Evolutionary conservation across 1,139 yeast genomes (phyloP).

Genomic region (Kurtzmaniella quercitrusa): DNA sequence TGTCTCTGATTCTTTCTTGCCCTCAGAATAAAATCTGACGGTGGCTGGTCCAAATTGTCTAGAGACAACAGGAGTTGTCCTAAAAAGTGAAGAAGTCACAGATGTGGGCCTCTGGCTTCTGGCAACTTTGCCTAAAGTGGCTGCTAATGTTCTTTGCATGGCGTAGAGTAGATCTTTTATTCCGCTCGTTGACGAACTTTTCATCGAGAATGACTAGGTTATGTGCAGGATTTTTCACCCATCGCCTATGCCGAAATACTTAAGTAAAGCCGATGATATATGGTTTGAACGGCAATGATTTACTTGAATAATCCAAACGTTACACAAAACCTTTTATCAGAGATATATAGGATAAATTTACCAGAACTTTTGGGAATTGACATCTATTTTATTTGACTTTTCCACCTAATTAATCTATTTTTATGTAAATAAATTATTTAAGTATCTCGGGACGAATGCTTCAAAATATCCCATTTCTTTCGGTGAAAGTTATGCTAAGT

Average conservation of each 20-base stretch:
- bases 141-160: constrained; percentile 32
- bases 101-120: constrained; percentile 7
- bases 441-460: too few relatives aligned
- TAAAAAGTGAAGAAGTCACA: not conserved
- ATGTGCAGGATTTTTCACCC: not conserved
- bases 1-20: constrained; percentile 11
- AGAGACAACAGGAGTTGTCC: constrained; percentile 4
- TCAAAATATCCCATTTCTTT: too few relatives aligned
- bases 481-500: too few relatives aligned
- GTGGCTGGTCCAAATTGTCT: constrained; percentile 5
- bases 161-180: constrained; percentile 1
- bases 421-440: too few relatives aligned
- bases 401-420: too few relatives aligned
- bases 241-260: not conserved
- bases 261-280: not conserved
- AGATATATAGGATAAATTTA: too few relatives aligned
- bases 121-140: constrained; percentile 23
- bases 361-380: too few relatives aligned
- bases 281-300: not conserved
- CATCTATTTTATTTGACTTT: too few relatives aligned
- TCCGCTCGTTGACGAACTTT: not conserved
- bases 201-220: not conserved
- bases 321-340: too few relatives aligned
- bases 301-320: too few relatives aligned
- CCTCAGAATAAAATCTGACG: constrained; percentile 10